Conservation (phyloP, 1,139 yeast species). For the Saccharomyces hybrid region DNA sequence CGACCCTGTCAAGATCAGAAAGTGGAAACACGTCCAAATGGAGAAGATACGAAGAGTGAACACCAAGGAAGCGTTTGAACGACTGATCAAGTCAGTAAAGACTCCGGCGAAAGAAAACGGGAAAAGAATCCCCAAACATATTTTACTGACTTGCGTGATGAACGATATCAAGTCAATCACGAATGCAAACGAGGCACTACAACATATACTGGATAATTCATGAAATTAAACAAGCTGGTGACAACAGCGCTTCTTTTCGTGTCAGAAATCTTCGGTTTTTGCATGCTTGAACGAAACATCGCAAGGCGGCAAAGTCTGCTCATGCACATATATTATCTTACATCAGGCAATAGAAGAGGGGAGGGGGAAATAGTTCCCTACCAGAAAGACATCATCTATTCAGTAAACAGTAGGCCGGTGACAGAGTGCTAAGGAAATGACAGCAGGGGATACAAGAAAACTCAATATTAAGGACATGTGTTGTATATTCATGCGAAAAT, state of each 20-base stretch:
- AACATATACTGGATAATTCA: conserved; percentile 5
- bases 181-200: conserved; percentile 25
- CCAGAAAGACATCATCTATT: no score
- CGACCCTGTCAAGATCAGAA: conserved; percentile 19
- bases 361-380: no score
- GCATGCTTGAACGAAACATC: neutral
- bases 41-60: conserved; percentile 29
- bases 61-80: conserved; percentile 26
- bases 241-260: no score
- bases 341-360: neutral
- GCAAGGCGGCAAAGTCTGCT: neutral
- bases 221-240: neutral
- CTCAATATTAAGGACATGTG: no score
- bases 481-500: no score
- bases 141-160: conserved; percentile 22
- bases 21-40: conserved; percentile 31
- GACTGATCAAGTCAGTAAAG: conserved; percentile 17
- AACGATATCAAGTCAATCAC: conserved; percentile 25
- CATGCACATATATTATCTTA: neutral
- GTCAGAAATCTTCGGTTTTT: neutral
- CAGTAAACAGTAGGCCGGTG: no score
- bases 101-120: conserved; percentile 17
- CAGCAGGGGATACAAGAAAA: no score
- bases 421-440: no score
- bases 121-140: conserved; percentile 28